A percentile compares a stretch with the other conserved stretches of the same genome.
Evolutionary conservation across 176 grass and related monocot species (phyloP).

Genomic region (Luzula sylvatica): DNA sequence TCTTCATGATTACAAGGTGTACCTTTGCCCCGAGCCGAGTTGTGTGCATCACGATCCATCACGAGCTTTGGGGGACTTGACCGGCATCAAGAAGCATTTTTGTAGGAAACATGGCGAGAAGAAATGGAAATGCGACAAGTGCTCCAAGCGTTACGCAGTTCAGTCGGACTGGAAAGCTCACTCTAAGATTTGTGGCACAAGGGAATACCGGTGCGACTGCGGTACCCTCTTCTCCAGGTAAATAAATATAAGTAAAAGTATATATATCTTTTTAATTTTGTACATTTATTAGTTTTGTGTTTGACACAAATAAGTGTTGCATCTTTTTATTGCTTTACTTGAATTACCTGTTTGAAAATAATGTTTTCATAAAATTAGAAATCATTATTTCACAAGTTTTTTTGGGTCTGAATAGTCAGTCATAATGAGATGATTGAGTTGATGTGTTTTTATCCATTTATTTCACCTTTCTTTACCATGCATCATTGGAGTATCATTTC

Average conservation of each 20-base stretch:
- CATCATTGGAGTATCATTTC: slow-evolving; percentile 43
- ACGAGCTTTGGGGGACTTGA: slow-evolving; percentile 87
- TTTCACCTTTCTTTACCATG: slow-evolving; percentile 6
- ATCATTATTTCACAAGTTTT: neutral
- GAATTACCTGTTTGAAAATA: too few species aligned
- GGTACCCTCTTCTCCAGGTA: slow-evolving; percentile 98
- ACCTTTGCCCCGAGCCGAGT: slow-evolving; percentile 88
- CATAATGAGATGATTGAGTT: slow-evolving; percentile 9
- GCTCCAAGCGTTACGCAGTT: slow-evolving; percentile 94
- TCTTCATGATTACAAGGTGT: slow-evolving; percentile 33
- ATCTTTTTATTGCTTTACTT: too few species aligned
- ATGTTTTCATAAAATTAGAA: too few species aligned
- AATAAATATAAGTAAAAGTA: neutral
- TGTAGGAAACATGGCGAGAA: slow-evolving; percentile 99
- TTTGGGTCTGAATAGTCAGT: slow-evolving; percentile 21
- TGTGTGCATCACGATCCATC: slow-evolving; percentile 95
- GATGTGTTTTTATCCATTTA: slow-evolving; percentile 16
- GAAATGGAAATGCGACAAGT: slow-evolving; percentile 99
- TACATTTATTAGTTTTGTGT: too few species aligned
- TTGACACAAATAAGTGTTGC: too few species aligned
- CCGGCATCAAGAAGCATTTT: slow-evolving; percentile 99
- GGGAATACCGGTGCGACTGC: slow-evolving; percentile 97
- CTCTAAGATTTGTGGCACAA: slow-evolving; percentile 96
- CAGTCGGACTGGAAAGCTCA: slow-evolving; percentile 99
- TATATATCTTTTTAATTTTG: neutral